phyloP scores from a whole-genome alignment of 2,329 filamentous ascomycete species.

The Colletotrichum trifolii region DNA sequence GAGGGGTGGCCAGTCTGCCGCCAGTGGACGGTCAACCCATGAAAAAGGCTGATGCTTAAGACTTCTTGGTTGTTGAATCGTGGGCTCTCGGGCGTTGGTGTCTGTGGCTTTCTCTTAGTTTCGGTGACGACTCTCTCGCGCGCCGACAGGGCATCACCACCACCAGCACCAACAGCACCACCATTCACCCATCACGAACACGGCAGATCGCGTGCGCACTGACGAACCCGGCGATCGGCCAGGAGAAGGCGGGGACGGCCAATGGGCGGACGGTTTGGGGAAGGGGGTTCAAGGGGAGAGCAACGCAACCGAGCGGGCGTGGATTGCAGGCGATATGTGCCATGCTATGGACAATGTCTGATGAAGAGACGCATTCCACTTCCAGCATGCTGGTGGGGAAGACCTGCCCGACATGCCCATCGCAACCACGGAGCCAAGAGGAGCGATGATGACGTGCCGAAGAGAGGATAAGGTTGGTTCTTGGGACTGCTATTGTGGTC shows the following conservation, averaged over 20 bases:
- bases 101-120: too few species aligned
- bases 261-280: not conserved
- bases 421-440: too few species aligned
- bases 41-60: too few species aligned
- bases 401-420: not conserved
- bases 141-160: not conserved
- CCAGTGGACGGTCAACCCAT: too few species aligned
- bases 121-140: not conserved
- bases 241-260: slow-evolving; percentile 12
- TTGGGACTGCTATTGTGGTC: too few species aligned
- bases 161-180: too few species aligned
- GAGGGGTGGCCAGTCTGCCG: too few species aligned
- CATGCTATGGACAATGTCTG: too few species aligned
- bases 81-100: too few species aligned
- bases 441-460: too few species aligned
- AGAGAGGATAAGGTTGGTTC: too few species aligned
- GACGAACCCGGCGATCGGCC: slow-evolving; percentile 13
- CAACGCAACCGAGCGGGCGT: not conserved
- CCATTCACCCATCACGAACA: not conserved
- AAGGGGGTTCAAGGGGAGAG: slow-evolving; percentile 8
- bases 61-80: too few species aligned
- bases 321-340: not conserved
- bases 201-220: slow-evolving; percentile 19
- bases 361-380: not conserved
- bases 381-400: slow-evolving; percentile 2